Evolutionary conservation across 345 rosid genomes (phyloP), one percentile per base, ranked within the genome.

Genomic region (Eutrema japonicum): DNA sequence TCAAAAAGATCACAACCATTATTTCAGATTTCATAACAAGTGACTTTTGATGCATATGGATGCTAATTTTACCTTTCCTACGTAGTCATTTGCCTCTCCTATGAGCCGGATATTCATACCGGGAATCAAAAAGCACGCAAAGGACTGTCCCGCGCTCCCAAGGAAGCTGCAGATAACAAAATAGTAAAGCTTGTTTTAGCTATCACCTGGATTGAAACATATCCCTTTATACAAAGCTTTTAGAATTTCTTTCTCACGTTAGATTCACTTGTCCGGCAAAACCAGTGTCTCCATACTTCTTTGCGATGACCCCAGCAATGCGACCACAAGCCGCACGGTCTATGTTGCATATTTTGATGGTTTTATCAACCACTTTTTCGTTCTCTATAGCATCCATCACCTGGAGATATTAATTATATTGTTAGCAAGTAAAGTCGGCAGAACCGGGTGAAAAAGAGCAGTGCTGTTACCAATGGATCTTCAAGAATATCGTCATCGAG

Each of bases 101-200:
- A 92, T 81, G 60, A 95, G 92, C 47, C 82, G 82, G 76, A 95
- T 83, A 76, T 85, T 90, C 97, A 92, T 95, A 75, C 97, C 99
- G 41, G 99, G 99, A 9, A 91, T 90, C 86, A 95, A 83, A 82
- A 95, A 95, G 85, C 99, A 95, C 10, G 79, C 91, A 84, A 95
- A 95, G 12, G 99, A 95, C 79, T 95, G 99, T 77, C 99, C 99
- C 1, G 96, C 99, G 73, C 99, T 95, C 76, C 99, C 99, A 66
- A 54, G 73, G 81, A 90, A 95, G 66, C 99, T 95, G 88, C 38
- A 54, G 52, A 73, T 4, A 77, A 73, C 67, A 77, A 56, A 71
- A 66, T 6, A 36, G 58, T 46, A 12, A 41, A 71, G 14, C 54
- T 63, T 49, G 50, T 27, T 49, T 76, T 71, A 79, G 73, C 66